Conservation (phyloP, 2,329 filamentous ascomycete genomes). For the Penicillium corylophilum region DNA sequence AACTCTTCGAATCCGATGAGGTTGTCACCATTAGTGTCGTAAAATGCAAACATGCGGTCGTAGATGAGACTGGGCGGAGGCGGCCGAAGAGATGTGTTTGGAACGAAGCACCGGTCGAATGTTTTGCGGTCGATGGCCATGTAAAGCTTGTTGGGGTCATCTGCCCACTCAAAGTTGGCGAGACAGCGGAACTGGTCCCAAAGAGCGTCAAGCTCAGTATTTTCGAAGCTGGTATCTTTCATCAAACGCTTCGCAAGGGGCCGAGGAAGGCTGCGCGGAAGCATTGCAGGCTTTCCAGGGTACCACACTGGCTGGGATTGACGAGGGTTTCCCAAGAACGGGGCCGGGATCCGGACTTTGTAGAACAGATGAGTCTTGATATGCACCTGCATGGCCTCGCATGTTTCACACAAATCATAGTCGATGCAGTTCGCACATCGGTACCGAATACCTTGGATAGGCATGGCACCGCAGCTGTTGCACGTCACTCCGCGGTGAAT, state of each 20-base stretch:
- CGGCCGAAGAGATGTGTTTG: constrained; percentile 75
- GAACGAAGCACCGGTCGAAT: constrained; percentile 87
- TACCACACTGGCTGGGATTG: constrained; percentile 84
- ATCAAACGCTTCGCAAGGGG: constrained; percentile 67
- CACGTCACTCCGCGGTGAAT: constrained; percentile 91
- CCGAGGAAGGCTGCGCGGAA: constrained; percentile 66
- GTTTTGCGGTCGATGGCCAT: constrained; percentile 89
- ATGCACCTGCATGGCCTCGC: constrained; percentile 71
- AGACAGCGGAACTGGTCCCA: constrained; percentile 98
- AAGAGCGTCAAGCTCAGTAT: constrained; percentile 83
- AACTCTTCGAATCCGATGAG: constrained; percentile 93
- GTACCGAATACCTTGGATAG: constrained; percentile 89
- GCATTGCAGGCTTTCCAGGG: constrained; percentile 76
- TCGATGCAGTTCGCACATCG: constrained; percentile 94
- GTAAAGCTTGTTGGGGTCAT: constrained; percentile 73
- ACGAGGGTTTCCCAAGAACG: constrained; percentile 73
- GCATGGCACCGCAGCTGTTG: constrained; percentile 81
- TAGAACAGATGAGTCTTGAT: constrained; percentile 94
- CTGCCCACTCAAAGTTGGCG: constrained; percentile 78
- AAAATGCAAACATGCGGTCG: constrained; percentile 95
- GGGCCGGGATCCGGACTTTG: constrained; percentile 88
- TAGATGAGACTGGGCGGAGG: constrained; percentile 85
- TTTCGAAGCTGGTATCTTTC: constrained; percentile 74
- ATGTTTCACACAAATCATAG: constrained; percentile 92
- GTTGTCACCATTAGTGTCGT: constrained; percentile 85